Base-by-base conservation (phyloP, 352 stramenopile species). In the Pythium biforme region DNA sequence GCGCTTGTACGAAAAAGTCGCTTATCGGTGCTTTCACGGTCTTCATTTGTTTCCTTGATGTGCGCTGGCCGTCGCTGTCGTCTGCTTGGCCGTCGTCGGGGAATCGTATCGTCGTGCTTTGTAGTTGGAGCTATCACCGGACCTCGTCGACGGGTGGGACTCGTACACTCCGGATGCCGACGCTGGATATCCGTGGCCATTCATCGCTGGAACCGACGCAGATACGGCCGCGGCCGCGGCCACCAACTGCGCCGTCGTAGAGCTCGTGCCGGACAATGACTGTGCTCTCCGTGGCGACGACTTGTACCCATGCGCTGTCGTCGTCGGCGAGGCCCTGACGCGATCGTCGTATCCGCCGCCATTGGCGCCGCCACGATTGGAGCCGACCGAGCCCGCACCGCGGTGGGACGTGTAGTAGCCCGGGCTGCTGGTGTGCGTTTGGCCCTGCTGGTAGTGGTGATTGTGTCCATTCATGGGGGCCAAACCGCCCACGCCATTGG, bases 271-370 rank as follows among this genome's bases (percentile, higher is more conserved):
- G 0, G 62, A 52, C 8, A 66, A 46, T 15, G 69, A 76, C 62
- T 73, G 59, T 23, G 69, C 49, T 23, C 62, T 50, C 25, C 62
- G 66, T 23, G 65, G 69, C n/a, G 62, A 64, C 15, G 68, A 64
- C 26, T 59, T 71, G 40, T 45, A 53, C 29, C 29, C 27, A 19
- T 49, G 64, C 37, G 31, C 62, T 8, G 55, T 64, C 10, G 25
- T 51, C 3, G 62, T 54, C 14, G 33, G 64, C 4, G 41, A 65
- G 0, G 43, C 31, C 4, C 50, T 26, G 10, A 39, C 20, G n/a
- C 59, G 40, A 1, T 55, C 59, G 12, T 60, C 53, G 41, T 60
- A 55, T 26, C 56, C 33, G 46, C 33, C 46, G 33, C 27, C 34
- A 25, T 22, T 47, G 9, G 14, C 31, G 39, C 53, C 37, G 27